Conservation (phyloP, 140 eudicot species). For the Artemisia princeps region DNA sequence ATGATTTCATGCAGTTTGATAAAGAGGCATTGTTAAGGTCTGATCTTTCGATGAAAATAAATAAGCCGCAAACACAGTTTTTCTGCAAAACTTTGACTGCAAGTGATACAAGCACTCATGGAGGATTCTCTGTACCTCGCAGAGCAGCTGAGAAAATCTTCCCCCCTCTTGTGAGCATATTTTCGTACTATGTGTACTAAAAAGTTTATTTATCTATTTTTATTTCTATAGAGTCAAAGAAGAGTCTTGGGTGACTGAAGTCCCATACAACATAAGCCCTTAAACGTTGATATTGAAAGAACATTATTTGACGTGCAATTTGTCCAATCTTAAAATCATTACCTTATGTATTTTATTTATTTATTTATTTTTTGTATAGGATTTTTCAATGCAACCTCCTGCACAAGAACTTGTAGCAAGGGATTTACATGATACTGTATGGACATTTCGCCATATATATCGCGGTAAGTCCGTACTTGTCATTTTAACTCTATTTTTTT, state of each 20-base stretch:
- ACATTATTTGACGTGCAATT: too few species aligned
- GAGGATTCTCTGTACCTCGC: slow-evolving; percentile 96
- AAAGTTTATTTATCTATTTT: too few species aligned
- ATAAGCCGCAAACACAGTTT: slow-evolving; percentile 81
- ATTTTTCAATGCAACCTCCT: slow-evolving; percentile 89
- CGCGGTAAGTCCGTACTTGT: slow-evolving; percentile 47
- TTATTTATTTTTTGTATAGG: slow-evolving; percentile 31
- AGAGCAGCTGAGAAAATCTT: slow-evolving; percentile 89
- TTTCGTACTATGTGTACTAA: neutral
- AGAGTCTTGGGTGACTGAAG: too few species aligned
- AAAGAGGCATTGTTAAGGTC: slow-evolving; percentile 82
- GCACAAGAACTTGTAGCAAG: slow-evolving; percentile 82
- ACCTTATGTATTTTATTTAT: neutral
- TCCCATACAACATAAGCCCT: too few species aligned
- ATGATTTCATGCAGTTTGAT: slow-evolving; percentile 52
- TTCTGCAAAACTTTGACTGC: slow-evolving; percentile 92
- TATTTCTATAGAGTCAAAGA: too few species aligned
- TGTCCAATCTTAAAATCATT: neutral
- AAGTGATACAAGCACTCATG: slow-evolving; percentile 93
- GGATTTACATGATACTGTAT: slow-evolving; percentile 71
- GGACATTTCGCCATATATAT: slow-evolving; percentile 89
- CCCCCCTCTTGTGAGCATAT: slow-evolving; percentile 62
- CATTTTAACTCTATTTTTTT: neutral
- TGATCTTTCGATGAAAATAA: slow-evolving; percentile 57
- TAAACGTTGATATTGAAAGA: too few species aligned